Base-by-base conservation (phyloP, 2,329 filamentous ascomycete genomes). In the Coleophoma crateriformis region DNA sequence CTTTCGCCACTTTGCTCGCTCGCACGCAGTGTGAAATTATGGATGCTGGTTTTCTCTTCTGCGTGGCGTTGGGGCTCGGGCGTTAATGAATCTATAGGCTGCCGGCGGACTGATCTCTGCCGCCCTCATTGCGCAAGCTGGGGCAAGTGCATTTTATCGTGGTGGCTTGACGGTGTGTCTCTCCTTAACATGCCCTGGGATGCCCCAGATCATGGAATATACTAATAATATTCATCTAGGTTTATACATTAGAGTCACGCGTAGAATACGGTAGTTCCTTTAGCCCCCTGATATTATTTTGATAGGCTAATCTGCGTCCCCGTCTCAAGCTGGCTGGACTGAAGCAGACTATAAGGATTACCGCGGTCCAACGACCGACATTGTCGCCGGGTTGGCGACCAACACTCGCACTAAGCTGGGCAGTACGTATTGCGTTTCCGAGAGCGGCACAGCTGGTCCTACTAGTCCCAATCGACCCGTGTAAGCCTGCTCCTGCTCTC, bases 361-460 rank as follows among this genome's bases (percentile, higher is more conserved):
- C 65, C 66, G 64, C n/a, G 82, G 82, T 0, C 82, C 82, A 0
- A 84, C 78, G 1, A 72, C 78, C 0, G 71, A 74, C 1, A 71
- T 85, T 46, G 81, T 85, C 2, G 66, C 69, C 1, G 76, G 73
- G 0, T 60, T 85, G 7, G 82, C 81, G 0, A 70, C 72, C 38
- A 74, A 82, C 57, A 76, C 81, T 27, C 66, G 81, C n/a, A 65
- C 59, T n/a, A 77, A 72, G 41, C 63, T 85, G 22, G 69, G 70
- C 7, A 74, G 72, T 50, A 82, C 78, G 15, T 85, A 83, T 59
- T 74, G 75, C 8, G 59, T 84, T 7, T 71, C 70, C 48, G 80
- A 85, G 68, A 79, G 75, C 47, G 82, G 82, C 1, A 85, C 81
- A 2, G 82, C 81, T n/a, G 82, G 82, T 1, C 82, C 82, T 8